Conservation (phyloP, 208 protist genomes). For the Leishmania gerbilli region DNA sequence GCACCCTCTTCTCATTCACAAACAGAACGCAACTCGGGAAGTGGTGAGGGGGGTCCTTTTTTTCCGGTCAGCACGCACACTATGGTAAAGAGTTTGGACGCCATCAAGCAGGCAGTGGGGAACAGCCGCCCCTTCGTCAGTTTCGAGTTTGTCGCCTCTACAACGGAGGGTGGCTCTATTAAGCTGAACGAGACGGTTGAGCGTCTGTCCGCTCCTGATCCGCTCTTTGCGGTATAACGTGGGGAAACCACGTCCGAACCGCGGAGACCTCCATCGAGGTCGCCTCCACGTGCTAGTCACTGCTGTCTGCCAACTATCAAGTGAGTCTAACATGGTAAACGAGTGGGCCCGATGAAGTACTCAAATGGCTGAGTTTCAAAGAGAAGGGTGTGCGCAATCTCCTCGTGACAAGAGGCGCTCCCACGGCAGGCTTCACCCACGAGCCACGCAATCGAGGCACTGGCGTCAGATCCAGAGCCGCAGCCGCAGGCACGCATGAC, state of each 20-base stretch:
- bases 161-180: constrained; percentile 78
- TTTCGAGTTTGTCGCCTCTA: constrained; percentile 94
- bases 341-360: constrained; percentile 53
- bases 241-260: constrained; percentile 86
- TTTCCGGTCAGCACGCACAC: background rate
- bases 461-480: background rate
- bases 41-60: background rate
- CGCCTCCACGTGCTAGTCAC: constrained; percentile 57
- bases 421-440: background rate
- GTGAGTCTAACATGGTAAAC: constrained; percentile 95
- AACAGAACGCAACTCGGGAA: background rate
- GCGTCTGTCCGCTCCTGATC: constrained; percentile 76
- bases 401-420: constrained; percentile 31
- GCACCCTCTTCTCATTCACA: background rate
- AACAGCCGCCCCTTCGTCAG: constrained; percentile 71
- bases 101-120: constrained; percentile 62
- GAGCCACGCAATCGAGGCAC: background rate
- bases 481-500: background rate
- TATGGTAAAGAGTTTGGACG: constrained; percentile 85
- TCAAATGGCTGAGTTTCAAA: constrained; percentile 74
- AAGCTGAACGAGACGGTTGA: constrained; percentile 87
- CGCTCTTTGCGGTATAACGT: constrained; percentile 94
- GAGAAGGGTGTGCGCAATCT: constrained; percentile 92
- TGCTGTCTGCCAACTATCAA: constrained; percentile 87
- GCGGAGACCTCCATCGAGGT: constrained; percentile 85